Percentiles rank a stretch among this genome's conserved stretches.
Conservation (phyloP, 306 rosid genomes). For the Rosa lucieae region DNA sequence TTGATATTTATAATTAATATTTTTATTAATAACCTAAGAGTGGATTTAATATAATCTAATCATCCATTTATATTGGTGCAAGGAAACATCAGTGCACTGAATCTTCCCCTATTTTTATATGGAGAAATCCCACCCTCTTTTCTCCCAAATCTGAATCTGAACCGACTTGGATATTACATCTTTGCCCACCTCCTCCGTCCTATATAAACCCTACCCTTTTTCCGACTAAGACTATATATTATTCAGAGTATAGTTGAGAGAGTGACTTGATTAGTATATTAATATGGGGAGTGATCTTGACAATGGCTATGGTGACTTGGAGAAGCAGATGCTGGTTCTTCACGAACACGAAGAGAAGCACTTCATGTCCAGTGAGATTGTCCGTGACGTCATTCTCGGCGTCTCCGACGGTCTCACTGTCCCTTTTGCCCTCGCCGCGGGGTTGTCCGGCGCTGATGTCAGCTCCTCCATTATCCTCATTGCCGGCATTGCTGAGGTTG, state of each 20-base stretch:
- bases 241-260: not conserved
- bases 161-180: not conserved
- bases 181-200: not conserved
- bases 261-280: not conserved
- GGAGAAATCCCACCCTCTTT: conserved; percentile 12
- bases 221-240: not conserved
- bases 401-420: conserved; percentile 57
- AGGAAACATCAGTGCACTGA: too few relatives aligned
- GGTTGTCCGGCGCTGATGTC: conserved; percentile 48
- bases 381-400: conserved; percentile 51
- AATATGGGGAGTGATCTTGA: not conserved
- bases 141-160: conserved; percentile 15
- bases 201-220: conserved; percentile 3
- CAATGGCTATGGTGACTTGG: conserved; percentile 29
- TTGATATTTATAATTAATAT: too few relatives aligned
- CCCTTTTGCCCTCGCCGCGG: conserved; percentile 51
- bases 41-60: too few relatives aligned
- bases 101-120: not conserved
- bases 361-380: conserved; percentile 53
- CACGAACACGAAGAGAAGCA: conserved; percentile 53
- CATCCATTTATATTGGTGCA: too few relatives aligned
- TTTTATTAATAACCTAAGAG: too few relatives aligned
- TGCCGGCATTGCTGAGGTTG: conserved; percentile 55
- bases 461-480: conserved; percentile 45
- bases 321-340: conserved; percentile 41